Percentiles rank a stretch among this genome's conserved stretches.
phyloP scores from a whole-genome alignment of 2,329 filamentous ascomycete species.

The Boeremia exigua region DNA sequence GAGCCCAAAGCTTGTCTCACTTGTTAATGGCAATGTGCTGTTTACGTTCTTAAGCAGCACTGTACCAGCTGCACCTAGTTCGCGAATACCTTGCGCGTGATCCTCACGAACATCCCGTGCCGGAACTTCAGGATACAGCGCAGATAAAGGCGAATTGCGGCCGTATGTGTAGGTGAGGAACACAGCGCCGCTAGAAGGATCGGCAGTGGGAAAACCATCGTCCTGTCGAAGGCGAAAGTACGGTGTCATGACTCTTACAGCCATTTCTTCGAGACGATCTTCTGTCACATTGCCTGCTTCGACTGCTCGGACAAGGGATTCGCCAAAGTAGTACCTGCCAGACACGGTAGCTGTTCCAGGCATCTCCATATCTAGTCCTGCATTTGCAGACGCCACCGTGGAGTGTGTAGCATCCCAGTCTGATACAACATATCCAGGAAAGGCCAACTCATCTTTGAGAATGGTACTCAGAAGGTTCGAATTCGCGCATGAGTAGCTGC shows the following conservation, averaged over 20 bases:
- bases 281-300: not conserved
- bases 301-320: no score
- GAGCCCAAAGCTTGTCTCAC: not conserved
- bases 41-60: not conserved
- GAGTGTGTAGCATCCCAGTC: not conserved
- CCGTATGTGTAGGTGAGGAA: not conserved
- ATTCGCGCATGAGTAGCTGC: no score
- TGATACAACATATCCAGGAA: not conserved
- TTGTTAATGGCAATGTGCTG: constrained; percentile 49
- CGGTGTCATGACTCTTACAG: not conserved
- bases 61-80: not conserved
- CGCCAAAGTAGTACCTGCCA: not conserved
- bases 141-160: not conserved
- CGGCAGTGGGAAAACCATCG: not conserved
- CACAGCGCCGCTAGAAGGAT: not conserved
- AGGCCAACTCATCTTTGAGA: not conserved
- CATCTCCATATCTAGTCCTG: not conserved
- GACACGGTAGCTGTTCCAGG: not conserved
- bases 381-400: not conserved
- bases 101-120: no score
- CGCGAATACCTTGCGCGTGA: not conserved
- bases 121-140: no score
- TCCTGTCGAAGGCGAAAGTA: not conserved
- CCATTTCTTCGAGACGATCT: not conserved
- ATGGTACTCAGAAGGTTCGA: no score